Base-by-base conservation (phyloP, 192 early-diverging fungal genomes). In the Coemansia sp. region DNA sequence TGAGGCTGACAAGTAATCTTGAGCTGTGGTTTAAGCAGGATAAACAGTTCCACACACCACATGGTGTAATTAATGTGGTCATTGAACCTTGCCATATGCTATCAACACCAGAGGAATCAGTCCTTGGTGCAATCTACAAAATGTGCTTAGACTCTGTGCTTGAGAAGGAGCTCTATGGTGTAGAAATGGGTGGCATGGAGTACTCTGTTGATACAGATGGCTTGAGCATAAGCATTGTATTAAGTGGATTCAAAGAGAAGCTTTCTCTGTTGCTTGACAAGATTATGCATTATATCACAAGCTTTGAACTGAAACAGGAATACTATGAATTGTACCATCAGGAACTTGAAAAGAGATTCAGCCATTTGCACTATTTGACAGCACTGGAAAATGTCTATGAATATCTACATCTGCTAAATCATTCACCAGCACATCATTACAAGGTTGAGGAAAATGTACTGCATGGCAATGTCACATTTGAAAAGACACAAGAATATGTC, bases 1-100 rank as follows among this genome's bases (percentile, higher is more conserved):
- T 77, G 15, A 48, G 38, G 25, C 48, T 33, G 40, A 67, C 25
- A 0, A 60, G 74, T 25, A 45, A 10, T 9, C 34, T 55, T 38
- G 86, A 93, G 8, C 59, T 95, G 61, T 98, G 96, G 96, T 87
- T 93, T 65, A 95, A 95, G 72, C 88, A 91, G 61, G 95, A 96
- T 71, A 90, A 94, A 64, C 91, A 82, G 1, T 98, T 94, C 63
- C 89, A 86, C 84, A 84, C 90, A 7, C 96, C 96, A n/a, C 90
- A 90, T 61, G 91, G 89, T 17, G 85, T 84, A 48, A 79, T 91
- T 36, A 83, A 82, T 66, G 83, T 95, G 35, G 65, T 77, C 54
- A 85, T 87, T 48, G 46, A 48, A 20, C 46, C 46, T 5, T 13
- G 46, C 13, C 46, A 48, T 48, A 4, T 48, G 17, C 17, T 5